Evolutionary conservation across 306 rosid species (phyloP).

Genomic region (Cicer judaicum): DNA sequence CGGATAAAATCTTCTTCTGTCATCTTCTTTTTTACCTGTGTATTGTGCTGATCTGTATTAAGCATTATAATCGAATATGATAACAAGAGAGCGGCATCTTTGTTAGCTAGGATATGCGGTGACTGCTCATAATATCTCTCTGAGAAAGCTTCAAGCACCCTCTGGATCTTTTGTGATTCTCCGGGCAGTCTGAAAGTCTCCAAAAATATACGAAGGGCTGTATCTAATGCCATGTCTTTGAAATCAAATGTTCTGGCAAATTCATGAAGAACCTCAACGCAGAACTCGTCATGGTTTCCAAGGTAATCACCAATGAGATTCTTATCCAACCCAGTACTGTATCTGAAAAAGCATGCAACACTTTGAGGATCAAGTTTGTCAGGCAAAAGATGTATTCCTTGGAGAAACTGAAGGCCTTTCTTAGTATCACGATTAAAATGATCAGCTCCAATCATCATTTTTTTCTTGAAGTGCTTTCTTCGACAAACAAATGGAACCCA

Average conservation of each 20-base stretch:
- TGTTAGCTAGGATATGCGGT: constrained; percentile 75
- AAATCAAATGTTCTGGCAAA: constrained; percentile 97
- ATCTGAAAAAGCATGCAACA: constrained; percentile 89
- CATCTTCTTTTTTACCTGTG: constrained; percentile 95
- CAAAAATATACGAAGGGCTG: constrained; percentile 85
- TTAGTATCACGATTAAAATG: constrained; percentile 95
- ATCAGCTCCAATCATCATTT: constrained; percentile 89
- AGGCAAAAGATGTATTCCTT: constrained; percentile 93
- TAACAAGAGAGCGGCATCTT: constrained; percentile 92
- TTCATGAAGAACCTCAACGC: constrained; percentile 93
- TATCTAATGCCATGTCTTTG: constrained; percentile 85
- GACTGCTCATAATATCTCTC: constrained; percentile 97
- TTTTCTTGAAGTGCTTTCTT: constrained; percentile 83
- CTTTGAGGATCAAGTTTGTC: constrained; percentile 92
- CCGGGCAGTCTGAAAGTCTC: constrained; percentile 97
- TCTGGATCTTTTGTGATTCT: constrained; percentile 97
- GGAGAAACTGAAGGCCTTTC: constrained; percentile 97
- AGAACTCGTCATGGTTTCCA: constrained; percentile 94
- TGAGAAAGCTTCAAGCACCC: constrained; percentile 98
- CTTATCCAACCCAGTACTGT: constrained; percentile 91
- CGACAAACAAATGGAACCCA: constrained; percentile 90
- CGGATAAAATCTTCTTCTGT: constrained; percentile 91
- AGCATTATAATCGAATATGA: constrained; percentile 91
- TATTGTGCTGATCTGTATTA: constrained; percentile 93
- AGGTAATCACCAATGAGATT: constrained; percentile 93